Evolutionary conservation across 106 monocot genomes (phyloP).

Genomic region (Allium fistulosum): DNA sequence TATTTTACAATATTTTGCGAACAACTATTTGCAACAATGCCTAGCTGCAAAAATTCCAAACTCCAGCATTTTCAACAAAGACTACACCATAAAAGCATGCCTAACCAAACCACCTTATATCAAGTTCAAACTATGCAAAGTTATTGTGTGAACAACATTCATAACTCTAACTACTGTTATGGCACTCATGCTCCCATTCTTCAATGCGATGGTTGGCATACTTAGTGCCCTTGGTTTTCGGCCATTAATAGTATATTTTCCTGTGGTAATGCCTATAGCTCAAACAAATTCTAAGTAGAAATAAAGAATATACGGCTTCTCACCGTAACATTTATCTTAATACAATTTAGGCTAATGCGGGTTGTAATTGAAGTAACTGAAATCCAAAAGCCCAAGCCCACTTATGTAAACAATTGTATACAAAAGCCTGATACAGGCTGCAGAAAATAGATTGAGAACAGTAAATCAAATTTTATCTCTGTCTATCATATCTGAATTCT

Average conservation of each 20-base stretch:
- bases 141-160: constrained; percentile 13
- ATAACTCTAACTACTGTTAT: constrained; percentile 8
- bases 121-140: constrained; percentile 22
- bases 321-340: no score
- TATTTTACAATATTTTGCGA: no score
- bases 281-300: constrained; percentile 17
- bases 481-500: no score
- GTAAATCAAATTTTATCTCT: no score
- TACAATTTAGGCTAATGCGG: no score
- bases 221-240: constrained; percentile 21
- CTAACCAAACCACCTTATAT: constrained; percentile 5
- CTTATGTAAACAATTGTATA: no score
- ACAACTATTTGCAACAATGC: background rate
- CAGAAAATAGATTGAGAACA: no score
- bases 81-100: constrained; percentile 3
- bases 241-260: constrained; percentile 25
- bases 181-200: constrained; percentile 22
- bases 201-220: constrained; percentile 23
- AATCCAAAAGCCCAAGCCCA: no score
- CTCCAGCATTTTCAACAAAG: constrained; percentile 14
- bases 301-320: constrained; percentile 6
- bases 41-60: constrained; percentile 19
- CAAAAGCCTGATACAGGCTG: no score
- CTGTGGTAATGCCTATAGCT: constrained; percentile 14
- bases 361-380: no score